These are phyloP conservation scores for Lunularia cruciata DNA, from an alignment of 225 moss, liverwort and hornwort species.

Conservation along the genomic window DNA sequence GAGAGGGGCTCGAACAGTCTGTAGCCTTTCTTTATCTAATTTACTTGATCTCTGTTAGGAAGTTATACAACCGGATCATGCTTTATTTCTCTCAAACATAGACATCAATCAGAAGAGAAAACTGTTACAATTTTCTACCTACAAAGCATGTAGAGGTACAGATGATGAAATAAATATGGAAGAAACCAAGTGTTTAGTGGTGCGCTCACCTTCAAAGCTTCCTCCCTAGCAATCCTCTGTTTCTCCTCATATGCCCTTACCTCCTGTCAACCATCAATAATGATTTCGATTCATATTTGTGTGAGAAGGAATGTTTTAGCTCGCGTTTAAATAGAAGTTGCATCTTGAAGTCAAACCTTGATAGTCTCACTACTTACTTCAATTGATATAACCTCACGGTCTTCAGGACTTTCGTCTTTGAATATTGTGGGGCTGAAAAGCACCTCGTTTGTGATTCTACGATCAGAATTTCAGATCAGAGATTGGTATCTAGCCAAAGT, in stretches of 20 bases:
- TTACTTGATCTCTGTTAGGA: too few species aligned
- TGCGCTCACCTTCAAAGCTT: conserved; percentile 38
- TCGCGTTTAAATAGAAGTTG: background rate
- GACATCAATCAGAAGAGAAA: background rate
- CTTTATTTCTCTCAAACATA: background rate
- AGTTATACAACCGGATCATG: too few species aligned
- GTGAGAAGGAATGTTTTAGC: too few species aligned
- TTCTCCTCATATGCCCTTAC: conserved; percentile 35
- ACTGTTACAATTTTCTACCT: too few species aligned
- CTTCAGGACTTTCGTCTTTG: conserved; percentile 77
- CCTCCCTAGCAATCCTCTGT: conserved; percentile 29
- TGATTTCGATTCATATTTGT: background rate
- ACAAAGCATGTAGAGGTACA: too few species aligned
- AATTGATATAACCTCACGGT: conserved; percentile 63
- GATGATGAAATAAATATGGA: too few species aligned
- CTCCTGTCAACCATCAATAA: conserved; percentile 32
- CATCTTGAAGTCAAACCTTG: background rate
- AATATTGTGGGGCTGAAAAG: conserved; percentile 57
- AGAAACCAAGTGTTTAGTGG: background rate
- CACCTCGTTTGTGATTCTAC: conserved; percentile 66
- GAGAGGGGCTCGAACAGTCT: too few species aligned
- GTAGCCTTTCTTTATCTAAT: too few species aligned
- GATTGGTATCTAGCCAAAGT: background rate
- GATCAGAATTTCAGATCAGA: background rate
- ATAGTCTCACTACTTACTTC: conserved; percentile 40